phyloP scores from a whole-genome alignment of 2,329 filamentous ascomycete genomes.

The Paecilomyces formosus region DNA sequence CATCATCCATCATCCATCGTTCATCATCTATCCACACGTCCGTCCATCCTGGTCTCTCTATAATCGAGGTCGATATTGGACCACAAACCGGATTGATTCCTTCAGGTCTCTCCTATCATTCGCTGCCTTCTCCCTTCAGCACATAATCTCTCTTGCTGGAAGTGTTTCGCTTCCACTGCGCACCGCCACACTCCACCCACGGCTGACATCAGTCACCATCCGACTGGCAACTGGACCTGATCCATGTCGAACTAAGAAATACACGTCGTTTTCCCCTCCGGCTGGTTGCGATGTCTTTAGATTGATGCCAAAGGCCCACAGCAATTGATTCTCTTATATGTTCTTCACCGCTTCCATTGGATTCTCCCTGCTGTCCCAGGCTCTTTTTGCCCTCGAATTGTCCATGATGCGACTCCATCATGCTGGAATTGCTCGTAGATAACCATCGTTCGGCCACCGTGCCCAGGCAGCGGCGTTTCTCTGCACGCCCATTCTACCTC shows the following conservation, averaged over 20 bases:
- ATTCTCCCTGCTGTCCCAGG: background rate
- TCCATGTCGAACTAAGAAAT: background rate
- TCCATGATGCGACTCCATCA: conserved; percentile 23
- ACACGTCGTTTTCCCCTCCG: background rate
- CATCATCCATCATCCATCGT: too few relatives aligned
- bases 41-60: too few relatives aligned
- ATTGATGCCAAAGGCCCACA: background rate
- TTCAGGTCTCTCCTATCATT: too few relatives aligned
- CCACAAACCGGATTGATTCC: too few relatives aligned
- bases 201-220: conserved; percentile 16
- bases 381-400: background rate
- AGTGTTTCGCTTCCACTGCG: background rate
- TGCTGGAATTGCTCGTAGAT: conserved; percentile 15
- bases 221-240: background rate
- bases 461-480: conserved; percentile 26
- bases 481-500: conserved; percentile 40
- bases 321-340: background rate
- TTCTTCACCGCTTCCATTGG: background rate
- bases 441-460: conserved; percentile 11
- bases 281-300: background rate
- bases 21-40: too few relatives aligned
- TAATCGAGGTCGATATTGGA: too few relatives aligned
- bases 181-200: conserved; percentile 13
- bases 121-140: background rate
- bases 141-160: too few relatives aligned